A percentile compares a stretch with the other conserved stretches of the same genome.
phyloP scores from a whole-genome alignment of 2,329 filamentous ascomycete genomes.

The Coleophoma eucalyptorum region DNA sequence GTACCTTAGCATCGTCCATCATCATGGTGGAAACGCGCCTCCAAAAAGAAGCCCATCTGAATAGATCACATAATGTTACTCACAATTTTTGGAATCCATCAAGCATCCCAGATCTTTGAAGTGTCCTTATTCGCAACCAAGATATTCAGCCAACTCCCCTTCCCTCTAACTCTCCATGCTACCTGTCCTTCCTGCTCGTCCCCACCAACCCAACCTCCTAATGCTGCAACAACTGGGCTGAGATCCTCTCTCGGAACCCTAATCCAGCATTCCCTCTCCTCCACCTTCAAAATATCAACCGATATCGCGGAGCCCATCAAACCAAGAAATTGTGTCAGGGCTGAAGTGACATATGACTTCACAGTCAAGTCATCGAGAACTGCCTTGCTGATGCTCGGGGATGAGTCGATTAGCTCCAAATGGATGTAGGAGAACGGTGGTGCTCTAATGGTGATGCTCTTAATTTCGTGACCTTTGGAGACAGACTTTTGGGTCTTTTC shows the following conservation, averaged over 20 bases:
- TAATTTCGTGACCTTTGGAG: slow-evolving; percentile 38
- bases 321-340: slow-evolving; percentile 67
- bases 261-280: slow-evolving; percentile 56
- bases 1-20: slow-evolving; percentile 3
- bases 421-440: slow-evolving; percentile 55
- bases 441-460: slow-evolving; percentile 44
- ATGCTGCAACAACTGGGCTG: slow-evolving; percentile 55
- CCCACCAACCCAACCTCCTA: slow-evolving; percentile 60
- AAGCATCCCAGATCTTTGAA: slow-evolving; percentile 18
- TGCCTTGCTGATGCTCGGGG: slow-evolving; percentile 6
- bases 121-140: slow-evolving; percentile 41
- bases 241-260: slow-evolving; percentile 60
- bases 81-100: slow-evolving; percentile 1
- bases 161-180: slow-evolving; percentile 48
- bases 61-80: slow-evolving; percentile 3
- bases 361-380: slow-evolving; percentile 58
- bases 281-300: slow-evolving; percentile 65
- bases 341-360: slow-evolving; percentile 58
- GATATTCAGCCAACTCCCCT: slow-evolving; percentile 61
- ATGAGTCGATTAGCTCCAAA: slow-evolving; percentile 40
- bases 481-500: neutral
- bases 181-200: slow-evolving; percentile 26
- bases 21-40: neutral
- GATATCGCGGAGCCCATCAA: slow-evolving; percentile 62
- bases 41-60: neutral